Base-by-base conservation (phyloP, 2,329 filamentous ascomycete species). In the Exophiala xenobiotica region DNA sequence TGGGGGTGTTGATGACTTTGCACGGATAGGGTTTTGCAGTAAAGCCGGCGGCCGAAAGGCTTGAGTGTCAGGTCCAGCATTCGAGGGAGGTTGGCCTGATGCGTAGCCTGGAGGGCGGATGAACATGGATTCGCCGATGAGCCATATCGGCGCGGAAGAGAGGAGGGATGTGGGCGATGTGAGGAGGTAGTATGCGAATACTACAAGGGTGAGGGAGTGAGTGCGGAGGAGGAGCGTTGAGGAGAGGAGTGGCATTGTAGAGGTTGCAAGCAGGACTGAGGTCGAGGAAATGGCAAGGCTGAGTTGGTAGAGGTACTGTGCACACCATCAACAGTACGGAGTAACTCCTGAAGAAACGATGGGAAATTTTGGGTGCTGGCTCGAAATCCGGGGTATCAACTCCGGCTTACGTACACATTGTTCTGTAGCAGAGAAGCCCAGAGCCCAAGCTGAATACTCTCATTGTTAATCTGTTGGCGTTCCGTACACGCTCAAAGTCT, bases 371-470 rank as follows among this genome's bases (percentile, higher is more conserved):
- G n/a, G n/a, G n/a, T n/a, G n/a, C n/a, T n/a, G n/a, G n/a, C n/a
- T n/a, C n/a, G n/a, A n/a, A n/a, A n/a, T n/a, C n/a, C n/a, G n/a
- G n/a, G n/a, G n/a, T n/a, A n/a, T n/a, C n/a, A n/a, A n/a, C n/a
- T n/a, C n/a, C n/a, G n/a, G n/a, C n/a, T n/a, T n/a, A n/a, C n/a
- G n/a, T n/a, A n/a, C n/a, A n/a, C n/a, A n/a, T n/a, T n/a, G n/a
- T n/a, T n/a, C n/a, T n/a, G n/a, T 60, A 59, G 14, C 29, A 44
- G 19, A 53, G 55, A 26, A 56, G 64, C 7, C 56, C 59, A 6
- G 29, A 67, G 49, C 68, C 68, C 3, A 62, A 65, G 42, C 61
- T 71, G 51, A 59, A 59, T 12, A 69, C 67, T 8, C 59, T 69
- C 48, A 59, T 66, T 33, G 62, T 59, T 42, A 59, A 61, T 41